Base-by-base conservation (phyloP, 1,284 basidiomycete genomes). In the Peniophora sp. region DNA sequence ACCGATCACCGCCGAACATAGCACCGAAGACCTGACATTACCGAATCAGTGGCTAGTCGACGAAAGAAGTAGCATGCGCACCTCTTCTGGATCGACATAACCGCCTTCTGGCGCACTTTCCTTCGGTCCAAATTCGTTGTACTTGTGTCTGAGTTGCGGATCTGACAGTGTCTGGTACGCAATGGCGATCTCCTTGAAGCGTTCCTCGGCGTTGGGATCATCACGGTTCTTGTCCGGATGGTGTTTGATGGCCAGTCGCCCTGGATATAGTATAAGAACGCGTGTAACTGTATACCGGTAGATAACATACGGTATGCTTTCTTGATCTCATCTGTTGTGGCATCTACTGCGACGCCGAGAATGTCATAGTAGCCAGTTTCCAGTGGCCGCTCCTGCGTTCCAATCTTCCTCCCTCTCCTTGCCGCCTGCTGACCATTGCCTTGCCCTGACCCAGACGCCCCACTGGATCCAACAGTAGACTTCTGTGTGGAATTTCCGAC, bases 171-270 rank as follows among this genome's bases (percentile, higher is more conserved):
- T 86, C 69, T 92, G 78, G 63, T 94, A 94, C 1, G 91, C 92
- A 47, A 92, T 88, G 0, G 90, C 86, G 57, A 94, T 92, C 57
- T 86, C 78, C 63, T 94, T 92, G 75, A 94, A 94, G 48, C 80
- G 77, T 59, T 97, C 95, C 65, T 92, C 93, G 0, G 93, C 95
- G 51, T 84, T 75, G 0, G 93, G 92, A 68, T 98, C 93, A 62
- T 93, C 86, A 0, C 88, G 89, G 64, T 98, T 98, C 79, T 98
- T 91, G 73, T 92, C 88, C 0, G 89, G 87, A 61, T 91, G 85
- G 60, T 88, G 85, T 68, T 96, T 96, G 70, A 97, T 97, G 2
- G 96, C 96, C 49, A 97, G 74, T 17, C 95, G 83, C 47, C 94
- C 88, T 88, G 56, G 24, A 20, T 23, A 49, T 10, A 52, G 32